A percentile compares a stretch with the other conserved stretches of the same genome.
These are phyloP conservation scores for Eruca vesicaria DNA, from an alignment of 441 rosid species.

Conservation along the genomic window DNA sequence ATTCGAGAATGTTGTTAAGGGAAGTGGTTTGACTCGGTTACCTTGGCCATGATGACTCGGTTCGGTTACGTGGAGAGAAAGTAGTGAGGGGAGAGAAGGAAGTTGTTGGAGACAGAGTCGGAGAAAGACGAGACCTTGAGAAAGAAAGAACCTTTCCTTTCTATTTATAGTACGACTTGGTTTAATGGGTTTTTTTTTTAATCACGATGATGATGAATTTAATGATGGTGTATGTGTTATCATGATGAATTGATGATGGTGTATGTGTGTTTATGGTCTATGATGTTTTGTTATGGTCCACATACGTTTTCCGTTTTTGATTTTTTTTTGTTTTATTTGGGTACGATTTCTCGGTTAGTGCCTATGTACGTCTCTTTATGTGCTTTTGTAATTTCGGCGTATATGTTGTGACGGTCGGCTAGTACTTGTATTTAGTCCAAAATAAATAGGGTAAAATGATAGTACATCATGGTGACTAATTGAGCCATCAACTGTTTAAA, in stretches of 20 bases:
- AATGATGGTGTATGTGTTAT: slow-evolving; percentile 8
- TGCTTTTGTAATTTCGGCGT: slow-evolving; percentile 6
- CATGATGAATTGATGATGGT: not conserved
- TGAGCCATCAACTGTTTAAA: not conserved
- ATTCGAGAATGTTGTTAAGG: slow-evolving; percentile 2
- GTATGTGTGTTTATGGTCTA: not conserved
- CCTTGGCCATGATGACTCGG: slow-evolving; percentile 45
- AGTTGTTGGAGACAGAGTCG: slow-evolving; percentile 29
- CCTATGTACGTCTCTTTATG: not conserved
- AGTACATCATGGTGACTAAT: not conserved
- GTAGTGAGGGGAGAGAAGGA: slow-evolving; percentile 4
- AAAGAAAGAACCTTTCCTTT: slow-evolving; percentile 17
- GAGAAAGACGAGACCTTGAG: slow-evolving; percentile 6
- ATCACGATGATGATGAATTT: not conserved
- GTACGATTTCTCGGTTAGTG: not conserved
- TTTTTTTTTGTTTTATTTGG: not conserved
- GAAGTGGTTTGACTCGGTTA: slow-evolving; percentile 14
- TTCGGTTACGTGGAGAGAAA: not conserved
- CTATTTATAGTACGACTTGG: slow-evolving; percentile 27
- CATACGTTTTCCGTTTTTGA: not conserved
- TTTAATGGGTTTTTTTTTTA: not conserved
- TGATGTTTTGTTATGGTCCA: not conserved
- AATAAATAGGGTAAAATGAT: not conserved
- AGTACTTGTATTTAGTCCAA: not conserved
- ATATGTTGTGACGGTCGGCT: not conserved